These are phyloP conservation scores for Orobanche coerulescens DNA, from an alignment of 257 asterid species.

Conservation along the genomic window DNA sequence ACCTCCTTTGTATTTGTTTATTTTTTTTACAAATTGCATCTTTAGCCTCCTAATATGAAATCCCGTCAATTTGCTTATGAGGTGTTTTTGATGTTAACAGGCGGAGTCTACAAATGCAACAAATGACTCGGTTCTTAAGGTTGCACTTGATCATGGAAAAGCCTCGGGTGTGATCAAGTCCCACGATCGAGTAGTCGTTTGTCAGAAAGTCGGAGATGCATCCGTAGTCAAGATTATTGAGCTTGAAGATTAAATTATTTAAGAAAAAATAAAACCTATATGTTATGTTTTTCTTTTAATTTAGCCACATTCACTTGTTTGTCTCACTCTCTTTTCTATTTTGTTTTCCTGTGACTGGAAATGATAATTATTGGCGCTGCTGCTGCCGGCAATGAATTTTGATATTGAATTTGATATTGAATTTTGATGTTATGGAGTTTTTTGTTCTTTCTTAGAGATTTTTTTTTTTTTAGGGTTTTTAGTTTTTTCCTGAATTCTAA, in stretches of 20 bases:
- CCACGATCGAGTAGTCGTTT: conserved; percentile 70
- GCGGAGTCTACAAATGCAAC: conserved; percentile 61
- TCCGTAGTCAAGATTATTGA: conserved; percentile 81
- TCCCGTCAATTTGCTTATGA: no score
- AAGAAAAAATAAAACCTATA: no score
- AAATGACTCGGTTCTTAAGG: conserved; percentile 63
- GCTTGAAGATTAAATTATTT: conserved; percentile 46
- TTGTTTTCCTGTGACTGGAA: not conserved
- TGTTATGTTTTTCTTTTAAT: no score
- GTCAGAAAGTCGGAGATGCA: conserved; percentile 90
- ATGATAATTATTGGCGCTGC: not conserved
- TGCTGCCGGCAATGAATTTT: not conserved
- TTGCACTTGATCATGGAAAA: conserved; percentile 76
- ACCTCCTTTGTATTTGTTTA: not conserved
- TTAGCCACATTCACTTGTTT: not conserved
- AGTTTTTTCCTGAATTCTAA: no score
- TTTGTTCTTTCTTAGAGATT: no score
- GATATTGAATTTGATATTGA: not conserved
- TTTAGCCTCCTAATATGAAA: no score
- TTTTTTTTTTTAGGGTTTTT: no score
- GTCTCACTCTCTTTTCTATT: not conserved
- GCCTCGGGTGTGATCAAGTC: conserved; percentile 60
- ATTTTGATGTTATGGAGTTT: no score
- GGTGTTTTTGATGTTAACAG: conserved; percentile 33
- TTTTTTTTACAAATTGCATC: not conserved